phyloP scores from a whole-genome alignment of 2,329 filamentous ascomycete species.

The Claviceps pazoutovae region DNA sequence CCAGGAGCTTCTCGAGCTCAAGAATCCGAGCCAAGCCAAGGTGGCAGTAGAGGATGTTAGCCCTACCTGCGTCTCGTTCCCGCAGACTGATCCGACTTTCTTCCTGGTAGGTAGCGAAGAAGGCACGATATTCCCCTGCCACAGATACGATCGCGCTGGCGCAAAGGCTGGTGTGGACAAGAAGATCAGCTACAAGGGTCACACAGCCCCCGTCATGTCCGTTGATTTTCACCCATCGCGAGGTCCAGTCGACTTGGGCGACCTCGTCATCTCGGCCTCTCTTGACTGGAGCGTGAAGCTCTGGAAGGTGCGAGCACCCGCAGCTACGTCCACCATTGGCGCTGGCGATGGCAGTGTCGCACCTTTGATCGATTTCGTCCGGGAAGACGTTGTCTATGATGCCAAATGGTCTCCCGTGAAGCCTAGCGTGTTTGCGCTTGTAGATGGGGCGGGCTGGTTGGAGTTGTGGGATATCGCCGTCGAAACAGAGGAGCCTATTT shows the following conservation, averaged over 20 bases:
- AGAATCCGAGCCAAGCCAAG: slow-evolving; percentile 71
- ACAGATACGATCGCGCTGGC: slow-evolving; percentile 91
- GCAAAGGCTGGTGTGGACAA: slow-evolving; percentile 92
- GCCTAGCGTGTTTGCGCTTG: slow-evolving; percentile 85
- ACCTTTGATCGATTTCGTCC: slow-evolving; percentile 77
- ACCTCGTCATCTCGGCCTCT: slow-evolving; percentile 81
- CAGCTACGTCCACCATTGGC: slow-evolving; percentile 50
- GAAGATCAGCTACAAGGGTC: slow-evolving; percentile 75
- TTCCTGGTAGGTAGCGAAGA: slow-evolving; percentile 96
- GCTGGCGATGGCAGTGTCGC: slow-evolving; percentile 40
- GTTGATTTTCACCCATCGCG: slow-evolving; percentile 89
- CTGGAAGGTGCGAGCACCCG: slow-evolving; percentile 82
- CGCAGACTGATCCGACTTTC: slow-evolving; percentile 88
- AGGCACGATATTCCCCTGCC: slow-evolving; percentile 89
- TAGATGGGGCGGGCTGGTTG: slow-evolving; percentile 81
- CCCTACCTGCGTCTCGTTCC: slow-evolving; percentile 89
- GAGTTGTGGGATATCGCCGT: slow-evolving; percentile 93
- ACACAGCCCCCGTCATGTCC: slow-evolving; percentile 89
- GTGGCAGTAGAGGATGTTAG: slow-evolving; percentile 73
- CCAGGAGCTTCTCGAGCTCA: slow-evolving; percentile 82
- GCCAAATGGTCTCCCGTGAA: slow-evolving; percentile 90
- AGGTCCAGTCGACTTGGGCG: slow-evolving; percentile 85
- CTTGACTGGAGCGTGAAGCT: slow-evolving; percentile 96
- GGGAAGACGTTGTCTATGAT: slow-evolving; percentile 95
- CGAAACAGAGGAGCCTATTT: slow-evolving; percentile 83